Evolutionary conservation across 2,329 filamentous ascomycete genomes (phyloP), one percentile per base, ranked within the genome.

Genomic region (Diplocarpon mali): DNA sequence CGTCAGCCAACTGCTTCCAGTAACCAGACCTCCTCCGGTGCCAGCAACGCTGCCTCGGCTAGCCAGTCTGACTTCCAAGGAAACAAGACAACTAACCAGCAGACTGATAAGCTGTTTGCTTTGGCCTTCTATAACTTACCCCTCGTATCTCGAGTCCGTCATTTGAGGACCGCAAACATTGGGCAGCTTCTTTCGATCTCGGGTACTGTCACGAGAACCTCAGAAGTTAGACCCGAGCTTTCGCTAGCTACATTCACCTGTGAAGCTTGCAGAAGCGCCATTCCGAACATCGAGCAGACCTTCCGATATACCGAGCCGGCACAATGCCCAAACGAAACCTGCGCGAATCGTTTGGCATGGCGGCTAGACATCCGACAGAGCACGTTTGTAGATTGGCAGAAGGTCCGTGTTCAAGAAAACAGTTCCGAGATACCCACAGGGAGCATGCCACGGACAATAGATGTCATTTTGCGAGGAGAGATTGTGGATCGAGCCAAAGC

Each of bases 331-430:
- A 96, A 96, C 60, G 63, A 70, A 20, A 84, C 76, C 6, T 98
- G 92, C 63, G 81, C 81, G 57, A 98, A 98, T 67, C 81, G 92
- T 20, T 70, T 82, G 47, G 87, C 85, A n/a, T 98, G 92, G 92
- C 80, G 88, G 53, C 69, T 98, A n/a, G 90, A 98, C 57, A 95
- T 98, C 59, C 76, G 87, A 35, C 90, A 94, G 64, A 95, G 89
- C 64, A 96, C 89, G 0, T 98, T 98, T 62, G 85, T 98, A 50
- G 92, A 98, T 67, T 98, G 92, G 92, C 92, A 98, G 63, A 96
- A 96, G 64, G 88, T 96, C 17, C 85, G 93, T 51, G 87, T 96
- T 50, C 92, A 98, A 66, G 92, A 98, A 65, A 98, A 96, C 68
- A 95, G 88, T 55, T 90, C 90, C 3, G 92, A 98, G 63, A 98